Evolutionary conservation across 345 rosid genomes (phyloP), one percentile per base, ranked within the genome.

Genomic region (Bretschneidera sinensis): DNA sequence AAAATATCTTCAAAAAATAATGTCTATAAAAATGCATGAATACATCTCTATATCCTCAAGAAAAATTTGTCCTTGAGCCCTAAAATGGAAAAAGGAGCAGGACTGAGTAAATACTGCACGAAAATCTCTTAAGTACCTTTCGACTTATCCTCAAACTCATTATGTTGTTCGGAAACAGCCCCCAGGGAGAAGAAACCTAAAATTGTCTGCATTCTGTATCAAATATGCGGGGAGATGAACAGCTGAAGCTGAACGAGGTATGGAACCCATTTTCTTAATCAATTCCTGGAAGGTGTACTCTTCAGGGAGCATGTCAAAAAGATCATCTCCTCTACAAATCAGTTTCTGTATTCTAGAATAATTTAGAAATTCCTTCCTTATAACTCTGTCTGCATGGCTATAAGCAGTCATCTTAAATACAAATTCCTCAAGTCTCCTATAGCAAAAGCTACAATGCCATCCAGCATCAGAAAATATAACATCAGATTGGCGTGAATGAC

Each of bases 361-460:
- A 68, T 79, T 73, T 48, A 89, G 59, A 61, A 78, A 83, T 20
- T 79, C 84, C 23, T 55, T 71, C 50, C 61, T 72, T 57, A 24
- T 80, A 17, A 86, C 99, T 62, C 99, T 80, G 33, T 89, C 88
- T 1, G 99, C 97, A 60, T 92, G 98, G 77, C 98, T 92, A 43
- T 87, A 92, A 28, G 87, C 97, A 19, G 89, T 89, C 94, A 89
- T 89, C 78, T 92, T 89, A 59, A 89, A 84, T 54, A 77, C 83
- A n/a, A 89, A 87, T 9, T 85, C 97, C 7, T 49, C 53, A 16
- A 87, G 83, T 6, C 58, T 69, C 13, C 94, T 73, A 54, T 83
- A 89, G 75, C 96, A 92, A 70, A 89, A 92, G 75, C 98, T 87
- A 43, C 96, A 92, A 69, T 92, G 98, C 97, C 98, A 92, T 17